Evolutionary conservation across 169 alveolate genomes (phyloP), one percentile per base, ranked within the genome.

Genomic region (Theileria orientalis): DNA sequence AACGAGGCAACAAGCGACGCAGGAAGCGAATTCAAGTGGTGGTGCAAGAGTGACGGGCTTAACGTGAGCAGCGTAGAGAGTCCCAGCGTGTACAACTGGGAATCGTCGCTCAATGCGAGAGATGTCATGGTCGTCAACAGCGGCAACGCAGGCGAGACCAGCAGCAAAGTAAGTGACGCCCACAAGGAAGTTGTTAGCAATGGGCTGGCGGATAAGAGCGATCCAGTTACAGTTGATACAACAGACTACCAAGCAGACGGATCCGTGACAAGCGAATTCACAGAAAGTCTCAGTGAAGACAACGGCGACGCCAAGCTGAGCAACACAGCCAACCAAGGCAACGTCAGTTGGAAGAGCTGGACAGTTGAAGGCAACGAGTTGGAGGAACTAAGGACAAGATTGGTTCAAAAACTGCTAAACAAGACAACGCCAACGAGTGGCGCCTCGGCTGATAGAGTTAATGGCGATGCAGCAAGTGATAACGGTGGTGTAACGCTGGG

Each of bases 21-120:
- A 2, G 64, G 14, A 25, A 79, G 69, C 35, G 83, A 25, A 32
- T 79, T 79, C 54, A 79, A 41, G 54, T 79, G 87, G 87, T 79
- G 87, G 87, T 69, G 86, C 30, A 74, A 71, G 7, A 84, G 69
- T 27, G 73, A 79, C 29, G 66, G 21, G 25, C 21, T 23, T 37
- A 37, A 37, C 44, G 16, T 37, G 44, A 9, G 9, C 5, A 37
- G 44, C 44, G 44, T 7, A 9, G 9, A 37, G 5, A 37, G 9
- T 9, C 5, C 44, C 44, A 9, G 9, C 5, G 44, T 37, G 44
- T 5, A 37, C 16, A 37, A 37, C 44, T 7, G 16, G 44, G 44
- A 69, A 46, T 6, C 44, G 16, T n/a, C n/a, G n/a, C n/a, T n/a
- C n/a, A n/a, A n/a, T n/a, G n/a, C n/a, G n/a, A n/a, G n/a, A n/a